Evolutionary conservation across 345 rosid species (phyloP).

Genomic region (Eucalyptus regnans): DNA sequence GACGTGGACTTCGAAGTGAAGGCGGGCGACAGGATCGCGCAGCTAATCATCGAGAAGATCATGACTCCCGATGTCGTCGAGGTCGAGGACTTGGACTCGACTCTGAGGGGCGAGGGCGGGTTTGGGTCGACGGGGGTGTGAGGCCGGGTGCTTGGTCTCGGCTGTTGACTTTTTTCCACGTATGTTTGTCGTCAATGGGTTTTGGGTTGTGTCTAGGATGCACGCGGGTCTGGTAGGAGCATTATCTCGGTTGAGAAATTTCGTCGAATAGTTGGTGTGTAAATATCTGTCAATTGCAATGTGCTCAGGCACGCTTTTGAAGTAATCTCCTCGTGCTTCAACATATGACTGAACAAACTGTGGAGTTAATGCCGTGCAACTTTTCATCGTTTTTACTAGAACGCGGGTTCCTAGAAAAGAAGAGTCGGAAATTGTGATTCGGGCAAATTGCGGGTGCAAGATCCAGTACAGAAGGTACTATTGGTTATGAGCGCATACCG

Average conservation of each 20-base stretch:
- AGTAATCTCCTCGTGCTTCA: not conserved
- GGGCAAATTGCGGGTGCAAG: not conserved
- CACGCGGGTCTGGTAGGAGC: not conserved
- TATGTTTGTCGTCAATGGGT: not conserved
- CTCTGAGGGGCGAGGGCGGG: conserved; percentile 67
- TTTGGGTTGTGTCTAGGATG: not conserved
- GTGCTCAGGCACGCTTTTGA: not conserved
- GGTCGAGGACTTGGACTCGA: conserved; percentile 63
- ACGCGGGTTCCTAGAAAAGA: not conserved
- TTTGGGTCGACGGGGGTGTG: conserved; percentile 79
- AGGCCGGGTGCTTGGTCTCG: not conserved
- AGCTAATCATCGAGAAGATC: conserved; percentile 66
- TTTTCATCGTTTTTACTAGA: not conserved
- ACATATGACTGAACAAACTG: not conserved
- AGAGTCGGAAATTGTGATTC: not conserved
- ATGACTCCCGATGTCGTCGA: conserved; percentile 50
- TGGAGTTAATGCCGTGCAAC: not conserved
- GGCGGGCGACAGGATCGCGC: conserved; percentile 58
- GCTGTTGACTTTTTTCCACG: not conserved
- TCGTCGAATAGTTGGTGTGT: not conserved
- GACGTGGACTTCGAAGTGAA: conserved; percentile 59
- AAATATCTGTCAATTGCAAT: not conserved
- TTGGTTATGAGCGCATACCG: not conserved
- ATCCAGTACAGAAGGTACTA: not conserved
- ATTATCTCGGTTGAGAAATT: not conserved